Conservation (phyloP, 208 protist genomes). For the Crithidia expoeki region DNA sequence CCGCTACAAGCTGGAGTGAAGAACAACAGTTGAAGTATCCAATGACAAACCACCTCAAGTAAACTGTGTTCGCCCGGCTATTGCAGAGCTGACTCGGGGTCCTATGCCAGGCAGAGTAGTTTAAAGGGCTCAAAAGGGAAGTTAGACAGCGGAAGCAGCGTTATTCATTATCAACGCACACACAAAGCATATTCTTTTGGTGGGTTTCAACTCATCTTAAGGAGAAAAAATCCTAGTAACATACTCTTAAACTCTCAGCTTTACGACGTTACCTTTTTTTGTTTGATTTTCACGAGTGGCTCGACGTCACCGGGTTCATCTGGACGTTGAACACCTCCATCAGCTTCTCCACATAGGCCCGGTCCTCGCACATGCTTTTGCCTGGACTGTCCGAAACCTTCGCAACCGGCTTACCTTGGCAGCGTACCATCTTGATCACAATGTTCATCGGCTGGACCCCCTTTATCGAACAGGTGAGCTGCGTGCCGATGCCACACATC, state of each 20-base stretch:
- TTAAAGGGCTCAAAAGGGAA: no score
- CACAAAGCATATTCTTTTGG: conserved; percentile 4
- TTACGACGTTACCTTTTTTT: background rate
- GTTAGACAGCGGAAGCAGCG: no score
- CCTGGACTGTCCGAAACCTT: conserved; percentile 88
- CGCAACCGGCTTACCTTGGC: conserved; percentile 83
- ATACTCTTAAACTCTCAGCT: background rate
- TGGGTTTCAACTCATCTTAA: conserved; percentile 5
- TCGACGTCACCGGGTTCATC: conserved; percentile 20
- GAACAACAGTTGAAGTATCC: no score
- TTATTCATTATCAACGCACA: no score
- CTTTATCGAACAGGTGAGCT: conserved; percentile 85
- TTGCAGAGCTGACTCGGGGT: no score
- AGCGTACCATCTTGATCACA: conserved; percentile 92
- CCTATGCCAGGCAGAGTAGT: no score
- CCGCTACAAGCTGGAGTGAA: no score
- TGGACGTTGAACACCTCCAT: conserved; percentile 65
- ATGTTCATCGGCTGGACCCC: conserved; percentile 80
- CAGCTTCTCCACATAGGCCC: conserved; percentile 62
- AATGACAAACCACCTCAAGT: no score
- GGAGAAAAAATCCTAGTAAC: no score
- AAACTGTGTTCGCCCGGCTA: no score
- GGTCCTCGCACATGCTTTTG: conserved; percentile 78
- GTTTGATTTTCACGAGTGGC: background rate
- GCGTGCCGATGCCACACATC: conserved; percentile 86